Conservation (phyloP, 192 early-diverging fungal species). For the Phycomyces blakesleeanus region DNA sequence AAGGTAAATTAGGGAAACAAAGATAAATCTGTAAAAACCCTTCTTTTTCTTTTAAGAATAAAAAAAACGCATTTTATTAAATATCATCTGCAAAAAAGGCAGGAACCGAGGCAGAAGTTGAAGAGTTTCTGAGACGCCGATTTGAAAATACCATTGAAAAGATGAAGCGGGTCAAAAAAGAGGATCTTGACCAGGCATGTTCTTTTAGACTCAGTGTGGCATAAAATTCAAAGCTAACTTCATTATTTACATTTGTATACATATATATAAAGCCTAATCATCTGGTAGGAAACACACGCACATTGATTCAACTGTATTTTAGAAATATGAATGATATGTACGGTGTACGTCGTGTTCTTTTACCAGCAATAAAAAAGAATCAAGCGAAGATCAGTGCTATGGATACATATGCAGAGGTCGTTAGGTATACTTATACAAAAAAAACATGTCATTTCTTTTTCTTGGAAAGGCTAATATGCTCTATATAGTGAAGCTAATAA, state of each 20-base stretch:
- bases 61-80: background rate
- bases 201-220: background rate
- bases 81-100: conserved; percentile 30
- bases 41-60: background rate
- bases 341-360: conserved; percentile 65
- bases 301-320: conserved; percentile 77
- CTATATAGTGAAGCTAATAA: conserved; percentile 20
- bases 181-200: conserved; percentile 79
- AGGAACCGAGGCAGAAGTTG: conserved; percentile 77
- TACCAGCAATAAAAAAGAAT: conserved; percentile 70
- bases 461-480: too few species aligned
- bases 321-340: conserved; percentile 81
- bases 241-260: background rate
- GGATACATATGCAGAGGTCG: conserved; percentile 70
- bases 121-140: conserved; percentile 72
- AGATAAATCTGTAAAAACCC: background rate
- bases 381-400: conserved; percentile 53
- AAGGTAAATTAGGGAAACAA: conserved; percentile 46
- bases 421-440: conserved; percentile 48
- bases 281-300: conserved; percentile 67
- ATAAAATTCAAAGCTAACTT: background rate
- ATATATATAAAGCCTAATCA: conserved; percentile 77
- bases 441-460: conserved; percentile 7
- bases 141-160: conserved; percentile 66
- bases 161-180: conserved; percentile 64